phyloP scores from a whole-genome alignment of 495 filamentous ascomycete genomes.

The Tuber calosporum region DNA sequence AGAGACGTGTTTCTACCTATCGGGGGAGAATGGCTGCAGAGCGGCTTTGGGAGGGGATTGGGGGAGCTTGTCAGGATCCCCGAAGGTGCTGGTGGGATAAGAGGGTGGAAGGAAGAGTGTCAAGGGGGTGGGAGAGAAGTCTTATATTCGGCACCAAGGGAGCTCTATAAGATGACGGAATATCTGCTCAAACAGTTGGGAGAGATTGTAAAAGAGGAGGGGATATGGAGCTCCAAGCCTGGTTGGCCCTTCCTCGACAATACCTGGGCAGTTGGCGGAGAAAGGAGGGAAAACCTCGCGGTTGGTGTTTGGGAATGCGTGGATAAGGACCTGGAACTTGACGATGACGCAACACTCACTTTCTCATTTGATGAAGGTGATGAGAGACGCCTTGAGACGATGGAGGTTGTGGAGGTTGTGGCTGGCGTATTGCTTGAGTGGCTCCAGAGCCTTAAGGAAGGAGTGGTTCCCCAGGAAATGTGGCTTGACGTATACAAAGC shows the following conservation, averaged over 20 bases:
- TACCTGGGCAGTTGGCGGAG: slow-evolving; percentile 32
- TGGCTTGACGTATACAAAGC: slow-evolving; percentile 38
- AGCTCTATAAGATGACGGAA: slow-evolving; percentile 82
- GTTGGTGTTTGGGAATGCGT: slow-evolving; percentile 37
- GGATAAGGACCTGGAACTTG: slow-evolving; percentile 36
- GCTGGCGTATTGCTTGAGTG: slow-evolving; percentile 35
- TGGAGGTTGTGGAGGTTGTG: slow-evolving; percentile 31
- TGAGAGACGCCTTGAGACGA: slow-evolving; percentile 15
- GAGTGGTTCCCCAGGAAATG: slow-evolving; percentile 33
- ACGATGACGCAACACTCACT: slow-evolving; percentile 18
- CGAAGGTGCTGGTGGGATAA: slow-evolving; percentile 57
- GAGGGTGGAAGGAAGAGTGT: slow-evolving; percentile 43
- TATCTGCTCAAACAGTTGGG: slow-evolving; percentile 62
- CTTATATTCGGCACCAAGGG: slow-evolving; percentile 66
- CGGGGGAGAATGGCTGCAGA: slow-evolving; percentile 67
- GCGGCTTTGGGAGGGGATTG: slow-evolving; percentile 73
- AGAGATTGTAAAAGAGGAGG: slow-evolving; percentile 68
- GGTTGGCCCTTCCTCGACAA: slow-evolving; percentile 36
- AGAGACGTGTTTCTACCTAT: slow-evolving; percentile 88
- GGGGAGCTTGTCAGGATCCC: slow-evolving; percentile 78
- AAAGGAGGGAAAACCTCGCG: slow-evolving; percentile 28
- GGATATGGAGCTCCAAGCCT: slow-evolving; percentile 47
- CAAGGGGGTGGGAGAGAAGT: slow-evolving; percentile 38
- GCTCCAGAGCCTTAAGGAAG: slow-evolving; percentile 27
- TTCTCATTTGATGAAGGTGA: slow-evolving; percentile 28